Evolutionary conservation across 495 filamentous ascomycete genomes (phyloP), one percentile per base, ranked within the genome.

Genomic region (Annulohypoxylon moriforme): DNA sequence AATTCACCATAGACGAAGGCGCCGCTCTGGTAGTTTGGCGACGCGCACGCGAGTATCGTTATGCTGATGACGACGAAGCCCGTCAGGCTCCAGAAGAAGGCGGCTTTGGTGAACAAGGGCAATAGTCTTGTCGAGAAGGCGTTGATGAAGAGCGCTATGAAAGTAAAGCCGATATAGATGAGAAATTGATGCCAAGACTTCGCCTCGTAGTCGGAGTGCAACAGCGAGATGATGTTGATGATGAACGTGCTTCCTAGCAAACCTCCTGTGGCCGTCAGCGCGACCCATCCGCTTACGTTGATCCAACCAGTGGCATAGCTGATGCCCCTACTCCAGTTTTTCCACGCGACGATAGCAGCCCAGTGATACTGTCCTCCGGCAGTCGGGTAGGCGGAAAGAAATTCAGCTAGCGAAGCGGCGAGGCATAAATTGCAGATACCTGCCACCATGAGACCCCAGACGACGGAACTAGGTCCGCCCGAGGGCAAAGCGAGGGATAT

Each of bases 241-340:
- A 80, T 67, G 13, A 80, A 74, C 18, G 73, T 74, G 69, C 78
- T 80, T 5, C 76, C 76, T 10, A 80, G 62, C 36, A 80, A 40
- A 4, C 76, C 76, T 7, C 75, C 76, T 10, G 78, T 80, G 6
- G 77, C 68, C 2, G 75, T 76, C 8, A 82, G 69, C 33, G 77
- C 77, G 72, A 93, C 90, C 91, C 91, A 93, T 16, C 90, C 91
- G 31, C 88, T 87, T 29, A 90, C 87, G 75, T 91, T 93, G 64
- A 93, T 88, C 91, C 91, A 94, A 9, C 91, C 91, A 0, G 89
- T 92, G 31, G 89, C 87, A 87, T 89, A 94, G 10, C 86, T 89
- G 5, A 93, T 79, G 20, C 89, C 77, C 1, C 88, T 87, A 49
- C 88, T 87, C 85, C 85, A 92, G 50, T 75, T 80, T 70, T 82